Base-by-base conservation (phyloP, 148 eudicot genomes). In the Fallopia convolvulus region DNA sequence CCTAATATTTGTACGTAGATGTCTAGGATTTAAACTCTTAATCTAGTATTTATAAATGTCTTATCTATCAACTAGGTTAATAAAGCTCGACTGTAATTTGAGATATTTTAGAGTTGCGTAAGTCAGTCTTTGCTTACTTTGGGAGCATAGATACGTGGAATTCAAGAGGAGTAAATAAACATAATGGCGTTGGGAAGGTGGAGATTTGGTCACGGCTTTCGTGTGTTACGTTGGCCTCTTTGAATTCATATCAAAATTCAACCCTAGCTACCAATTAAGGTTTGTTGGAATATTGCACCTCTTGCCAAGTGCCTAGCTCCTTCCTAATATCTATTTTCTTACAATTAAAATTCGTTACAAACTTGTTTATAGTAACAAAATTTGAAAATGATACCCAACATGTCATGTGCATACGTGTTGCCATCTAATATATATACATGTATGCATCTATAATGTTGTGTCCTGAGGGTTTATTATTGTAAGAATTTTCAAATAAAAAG, bases 171-270 rank as follows among this genome's bases (percentile, higher is more conserved):
- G 56, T 52, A 15, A 52, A 52, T 0, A 1, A 4, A 52, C 5
- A 63, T 63, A 55, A 18, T 5, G 61, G 70, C 12, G 39, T 63
- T 23, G 70, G 39, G 39, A 20, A 48, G 3, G 52, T 8, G 52
- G 11, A 63, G 70, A 63, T 55, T 55, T 55, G 70, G 70, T 63
- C 70, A 63, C 70, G 70, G 70, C 70, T 23, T 63, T 30, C 70
- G 70, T 63, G 39, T 26, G 70, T 26, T 26, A 26, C 30, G 30
- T 63, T 55, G 56, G 60, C 4, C 7, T 23, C 5, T 21, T 21
- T 61, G 33, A 61, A 61, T 42, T 42, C 30, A n/a, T n/a, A n/a
- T 42, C 6, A 6, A 6, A 44, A 44, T 61, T 61, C 70, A 63
- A 63, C 36, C 70, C 6, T 63, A n/a, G n/a, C n/a, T n/a, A 63